Evolutionary conservation across 768 basidiomycete genomes (phyloP), one percentile per base, ranked within the genome.

Genomic region (Ramaria sp.): DNA sequence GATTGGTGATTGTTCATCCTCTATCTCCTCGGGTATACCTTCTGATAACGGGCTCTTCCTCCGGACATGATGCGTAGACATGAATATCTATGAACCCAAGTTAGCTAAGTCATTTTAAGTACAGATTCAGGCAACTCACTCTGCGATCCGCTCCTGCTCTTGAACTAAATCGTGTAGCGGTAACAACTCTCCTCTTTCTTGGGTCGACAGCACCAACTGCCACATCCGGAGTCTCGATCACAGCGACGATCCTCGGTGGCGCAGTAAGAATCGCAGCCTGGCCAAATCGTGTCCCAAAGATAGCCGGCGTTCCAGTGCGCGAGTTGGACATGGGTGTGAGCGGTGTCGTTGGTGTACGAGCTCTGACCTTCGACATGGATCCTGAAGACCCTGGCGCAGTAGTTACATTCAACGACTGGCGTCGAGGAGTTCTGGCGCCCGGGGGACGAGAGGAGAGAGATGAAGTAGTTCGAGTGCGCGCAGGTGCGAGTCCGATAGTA

Each of bases 131-230:
- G 37, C 37, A 27, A 70, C 85, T 56, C 55, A 91, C 90, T 72
- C 85, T 75, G 48, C 90, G 73, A 70, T 88, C 83, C 24, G 91
- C 88, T 2, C 90, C 92, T 5, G 77, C 70, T 54, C 92, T 73
- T 22, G 86, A 83, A 64, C 89, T 91, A 64, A 93, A 94, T 57
- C 91, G 71, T 16, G 90, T 95, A 6, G 88, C 86, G 52, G 88
- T 91, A 13, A 90, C 84, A 1, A 93, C 87, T 47, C 91, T 71
- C 60, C 85, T 73, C 74, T 92, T 89, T 65, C 76, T 72, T 16
- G 88, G 81, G 66, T 94, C 91, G 8, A 92, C 86, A 22, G 90
- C 87, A 8, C 91, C 91, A 36, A 90, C 80, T n/a, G 82, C 89
- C 8, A 91, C 83, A 64, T 92, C 91, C 0, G 89, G 88, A 9